Conservation (phyloP, 2,329 filamentous ascomycete genomes). For the Acrocalymma vagum region DNA sequence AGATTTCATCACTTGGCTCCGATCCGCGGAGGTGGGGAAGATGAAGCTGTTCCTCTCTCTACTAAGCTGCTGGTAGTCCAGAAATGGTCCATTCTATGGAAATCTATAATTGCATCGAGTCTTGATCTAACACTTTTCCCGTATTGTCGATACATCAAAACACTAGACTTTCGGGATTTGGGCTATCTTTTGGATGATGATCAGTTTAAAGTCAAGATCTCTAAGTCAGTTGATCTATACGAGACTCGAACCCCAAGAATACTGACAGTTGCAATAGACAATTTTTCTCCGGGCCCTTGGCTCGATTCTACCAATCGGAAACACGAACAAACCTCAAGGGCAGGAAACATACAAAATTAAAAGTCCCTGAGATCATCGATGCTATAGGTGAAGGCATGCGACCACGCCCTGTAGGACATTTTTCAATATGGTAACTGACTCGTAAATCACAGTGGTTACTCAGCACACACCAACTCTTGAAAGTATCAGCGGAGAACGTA, state of each 20-base stretch:
- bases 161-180: slow-evolving; percentile 70
- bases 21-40: slow-evolving; percentile 55
- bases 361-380: slow-evolving; percentile 53
- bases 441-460: slow-evolving; percentile 50
- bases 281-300: slow-evolving; percentile 61
- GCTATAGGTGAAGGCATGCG: slow-evolving; percentile 58
- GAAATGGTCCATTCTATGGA: slow-evolving; percentile 72
- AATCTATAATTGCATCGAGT: slow-evolving; percentile 72
- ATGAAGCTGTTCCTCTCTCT: slow-evolving; percentile 47
- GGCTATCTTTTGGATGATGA: slow-evolving; percentile 66
- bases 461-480: slow-evolving; percentile 64
- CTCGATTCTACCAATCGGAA: slow-evolving; percentile 50
- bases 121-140: slow-evolving; percentile 70
- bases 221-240: slow-evolving; percentile 61
- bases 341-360: slow-evolving; percentile 44
- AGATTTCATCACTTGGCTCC: slow-evolving; percentile 56
- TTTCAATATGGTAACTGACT: slow-evolving; percentile 13
- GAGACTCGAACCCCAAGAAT: not conserved
- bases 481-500: slow-evolving; percentile 64
- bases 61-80: slow-evolving; percentile 59
- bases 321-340: slow-evolving; percentile 30
- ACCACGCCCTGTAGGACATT: not conserved
- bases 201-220: slow-evolving; percentile 66
- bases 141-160: slow-evolving; percentile 73
- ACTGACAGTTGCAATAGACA: slow-evolving; percentile 43